Conservation (phyloP, 768 basidiomycete species). For the Amanita exitialis region DNA sequence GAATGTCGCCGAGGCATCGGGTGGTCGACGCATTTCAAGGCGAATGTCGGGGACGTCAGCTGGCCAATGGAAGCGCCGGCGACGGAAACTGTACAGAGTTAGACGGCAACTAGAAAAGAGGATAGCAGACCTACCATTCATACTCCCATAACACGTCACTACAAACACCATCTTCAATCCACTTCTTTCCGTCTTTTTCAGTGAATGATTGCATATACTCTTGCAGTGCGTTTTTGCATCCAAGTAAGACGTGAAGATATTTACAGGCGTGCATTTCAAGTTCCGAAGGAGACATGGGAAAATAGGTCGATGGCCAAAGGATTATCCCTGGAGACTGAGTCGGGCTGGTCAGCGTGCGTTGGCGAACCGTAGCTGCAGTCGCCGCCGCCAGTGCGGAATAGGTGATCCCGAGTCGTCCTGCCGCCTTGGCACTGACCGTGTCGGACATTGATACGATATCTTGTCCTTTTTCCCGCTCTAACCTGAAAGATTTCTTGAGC, state of each 20-base stretch:
- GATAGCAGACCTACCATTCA: constrained; percentile 34
- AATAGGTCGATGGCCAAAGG: constrained; percentile 47
- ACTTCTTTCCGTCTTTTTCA: constrained; percentile 25
- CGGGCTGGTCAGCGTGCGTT: constrained; percentile 7
- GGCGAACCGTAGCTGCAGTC: constrained; percentile 6
- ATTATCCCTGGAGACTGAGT: constrained; percentile 57
- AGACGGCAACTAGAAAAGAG: background rate
- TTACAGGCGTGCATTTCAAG: constrained; percentile 73
- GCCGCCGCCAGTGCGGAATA: constrained; percentile 21
- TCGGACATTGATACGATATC: constrained; percentile 1
- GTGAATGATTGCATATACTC: constrained; percentile 32
- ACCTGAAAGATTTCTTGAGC: background rate
- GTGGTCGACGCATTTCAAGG: constrained; percentile 12
- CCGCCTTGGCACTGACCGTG: constrained; percentile 28
- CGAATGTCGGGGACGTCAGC: constrained; percentile 29
- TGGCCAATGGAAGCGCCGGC: constrained; percentile 63
- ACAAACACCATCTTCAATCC: constrained; percentile 26
- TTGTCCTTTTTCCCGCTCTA: background rate
- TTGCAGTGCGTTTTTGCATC: constrained; percentile 46
- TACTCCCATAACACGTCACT: constrained; percentile 43
- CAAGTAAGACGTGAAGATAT: constrained; percentile 53
- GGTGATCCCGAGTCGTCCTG: constrained; percentile 28
- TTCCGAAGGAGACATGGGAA: constrained; percentile 46
- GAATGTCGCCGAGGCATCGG: constrained; percentile 9
- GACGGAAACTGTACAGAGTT: constrained; percentile 42